phyloP scores from a whole-genome alignment of 768 basidiomycete species.

The Sistotremastrum niveocremeum region DNA sequence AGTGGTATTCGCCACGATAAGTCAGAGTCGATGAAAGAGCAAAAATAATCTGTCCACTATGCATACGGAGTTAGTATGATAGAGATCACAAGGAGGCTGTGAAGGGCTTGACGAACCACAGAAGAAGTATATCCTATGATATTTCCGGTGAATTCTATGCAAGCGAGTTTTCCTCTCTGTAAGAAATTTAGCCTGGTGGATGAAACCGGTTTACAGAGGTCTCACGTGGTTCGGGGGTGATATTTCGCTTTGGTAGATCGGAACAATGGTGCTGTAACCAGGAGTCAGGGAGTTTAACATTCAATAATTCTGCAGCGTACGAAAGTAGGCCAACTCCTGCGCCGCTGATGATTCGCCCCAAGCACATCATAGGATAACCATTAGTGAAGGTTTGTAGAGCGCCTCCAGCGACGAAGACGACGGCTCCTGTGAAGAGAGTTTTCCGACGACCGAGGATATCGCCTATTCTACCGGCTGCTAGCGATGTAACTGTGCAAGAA shows the following conservation, averaged over 20 bases:
- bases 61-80: neutral
- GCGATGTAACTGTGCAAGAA: slow-evolving; percentile 53
- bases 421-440: slow-evolving; percentile 71
- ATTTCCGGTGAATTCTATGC: slow-evolving; percentile 93
- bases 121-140: slow-evolving; percentile 83
- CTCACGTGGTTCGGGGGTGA: slow-evolving; percentile 81
- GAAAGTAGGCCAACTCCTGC: slow-evolving; percentile 85
- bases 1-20: slow-evolving; percentile 87
- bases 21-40: slow-evolving; percentile 76
- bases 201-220: neutral
- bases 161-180: slow-evolving; percentile 81
- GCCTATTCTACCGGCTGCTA: slow-evolving; percentile 80
- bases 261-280: slow-evolving; percentile 71
- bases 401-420: slow-evolving; percentile 79
- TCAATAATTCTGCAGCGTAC: slow-evolving; percentile 21
- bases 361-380: slow-evolving; percentile 68
- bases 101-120: slow-evolving; percentile 42
- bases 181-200: slow-evolving; percentile 1
- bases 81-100: neutral
- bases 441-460: slow-evolving; percentile 77
- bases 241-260: slow-evolving; percentile 92
- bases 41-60: slow-evolving; percentile 91
- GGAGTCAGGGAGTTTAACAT: slow-evolving; percentile 4
- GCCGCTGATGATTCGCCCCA: slow-evolving; percentile 73
- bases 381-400: slow-evolving; percentile 71